Evolutionary conservation across 1,284 basidiomycete species (phyloP).

Genomic region (Ustilago curta): DNA sequence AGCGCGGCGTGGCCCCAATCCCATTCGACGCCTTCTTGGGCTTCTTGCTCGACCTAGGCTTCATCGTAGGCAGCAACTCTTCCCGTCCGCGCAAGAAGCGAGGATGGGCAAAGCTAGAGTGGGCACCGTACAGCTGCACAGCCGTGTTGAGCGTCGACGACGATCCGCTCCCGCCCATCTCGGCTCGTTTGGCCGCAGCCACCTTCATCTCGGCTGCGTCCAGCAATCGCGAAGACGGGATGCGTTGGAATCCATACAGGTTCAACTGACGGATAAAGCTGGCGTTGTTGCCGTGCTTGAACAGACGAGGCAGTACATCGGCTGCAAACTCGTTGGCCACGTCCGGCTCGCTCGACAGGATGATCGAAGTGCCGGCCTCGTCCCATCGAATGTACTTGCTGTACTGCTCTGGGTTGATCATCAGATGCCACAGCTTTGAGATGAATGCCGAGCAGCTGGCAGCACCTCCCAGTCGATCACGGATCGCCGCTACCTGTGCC

Average conservation of each 20-base stretch:
- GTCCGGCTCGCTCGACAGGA: conserved; percentile 65
- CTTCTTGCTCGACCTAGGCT: conserved; percentile 68
- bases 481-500: conserved; percentile 65
- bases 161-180: conserved; percentile 22
- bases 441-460: conserved; percentile 69
- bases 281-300: conserved; percentile 69
- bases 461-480: conserved; percentile 66
- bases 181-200: conserved; percentile 44
- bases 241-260: conserved; percentile 68
- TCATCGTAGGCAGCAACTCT: conserved; percentile 65
- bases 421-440: conserved; percentile 68
- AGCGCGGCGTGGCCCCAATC: conserved; percentile 11
- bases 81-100: conserved; percentile 64
- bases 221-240: conserved; percentile 64
- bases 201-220: conserved; percentile 62
- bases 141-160: conserved; percentile 61
- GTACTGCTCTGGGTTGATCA: conserved; percentile 66
- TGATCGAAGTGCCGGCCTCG: conserved; percentile 65
- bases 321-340: conserved; percentile 65
- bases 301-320: conserved; percentile 64
- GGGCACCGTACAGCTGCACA: conserved; percentile 64
- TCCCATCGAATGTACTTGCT: conserved; percentile 65
- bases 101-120: conserved; percentile 67
- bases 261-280: conserved; percentile 68
- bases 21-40: conserved; percentile 54